Evolutionary conservation across 2,329 filamentous ascomycete genomes (phyloP).

Genomic region (Pestalotiopsis sp.): DNA sequence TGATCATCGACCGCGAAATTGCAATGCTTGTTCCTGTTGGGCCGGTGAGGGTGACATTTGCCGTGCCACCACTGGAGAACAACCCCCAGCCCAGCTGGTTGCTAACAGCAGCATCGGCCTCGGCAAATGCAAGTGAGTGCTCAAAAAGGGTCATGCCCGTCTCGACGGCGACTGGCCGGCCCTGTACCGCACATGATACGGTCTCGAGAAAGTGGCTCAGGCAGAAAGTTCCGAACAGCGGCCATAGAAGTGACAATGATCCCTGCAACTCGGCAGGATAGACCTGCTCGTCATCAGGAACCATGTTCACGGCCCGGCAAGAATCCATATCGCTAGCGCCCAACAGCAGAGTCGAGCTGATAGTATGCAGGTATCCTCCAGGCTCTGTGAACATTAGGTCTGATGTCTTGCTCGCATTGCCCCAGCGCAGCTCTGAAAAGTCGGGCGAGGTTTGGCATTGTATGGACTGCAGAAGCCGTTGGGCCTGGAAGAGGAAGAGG

Average conservation of each 20-base stretch:
- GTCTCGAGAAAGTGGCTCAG: conserved; percentile 89
- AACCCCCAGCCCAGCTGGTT: conserved; percentile 75
- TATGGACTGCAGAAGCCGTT: conserved; percentile 77
- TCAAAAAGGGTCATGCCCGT: conserved; percentile 97
- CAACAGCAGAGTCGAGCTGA: conserved; percentile 73
- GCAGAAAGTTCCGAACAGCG: conserved; percentile 70
- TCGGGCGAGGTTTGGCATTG: conserved; percentile 86
- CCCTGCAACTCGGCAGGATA: conserved; percentile 63
- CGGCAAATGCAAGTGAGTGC: conserved; percentile 92
- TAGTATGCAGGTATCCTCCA: conserved; percentile 69
- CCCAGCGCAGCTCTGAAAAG: conserved; percentile 71
- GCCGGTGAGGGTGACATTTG: conserved; percentile 46
- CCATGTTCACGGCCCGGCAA: conserved; percentile 77
- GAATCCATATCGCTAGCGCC: conserved; percentile 75
- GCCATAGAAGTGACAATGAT: conserved; percentile 78
- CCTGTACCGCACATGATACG: conserved; percentile 84
- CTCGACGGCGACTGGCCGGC: conserved; percentile 77
- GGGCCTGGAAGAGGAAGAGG: conserved; percentile 69
- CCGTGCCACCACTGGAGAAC: conserved; percentile 50
- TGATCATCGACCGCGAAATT: conserved; percentile 66
- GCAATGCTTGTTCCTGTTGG: conserved; percentile 44
- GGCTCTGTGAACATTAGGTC: conserved; percentile 71
- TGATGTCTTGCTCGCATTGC: conserved; percentile 64
- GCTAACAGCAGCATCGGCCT: conserved; percentile 86
- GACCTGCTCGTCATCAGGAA: conserved; percentile 54